Conservation (phyloP, 1,284 basidiomycete genomes). For the Flammula alnicola region DNA sequence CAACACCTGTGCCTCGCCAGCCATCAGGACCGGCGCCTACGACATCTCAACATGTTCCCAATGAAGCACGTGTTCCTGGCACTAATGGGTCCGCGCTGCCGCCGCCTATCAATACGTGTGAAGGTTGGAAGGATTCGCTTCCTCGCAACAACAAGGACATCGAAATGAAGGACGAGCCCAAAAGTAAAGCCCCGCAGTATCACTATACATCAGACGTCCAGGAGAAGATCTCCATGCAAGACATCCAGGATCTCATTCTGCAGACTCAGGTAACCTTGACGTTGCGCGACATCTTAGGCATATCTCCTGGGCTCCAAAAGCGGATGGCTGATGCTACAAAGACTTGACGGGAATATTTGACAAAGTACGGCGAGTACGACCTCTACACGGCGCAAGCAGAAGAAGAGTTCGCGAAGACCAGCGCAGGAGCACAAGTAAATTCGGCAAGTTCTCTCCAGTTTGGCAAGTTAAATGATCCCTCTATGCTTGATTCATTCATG, state of each 20-base stretch:
- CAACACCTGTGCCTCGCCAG: background rate
- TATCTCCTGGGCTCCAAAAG: constrained; percentile 16
- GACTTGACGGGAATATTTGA: constrained; percentile 8
- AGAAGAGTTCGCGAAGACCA: background rate
- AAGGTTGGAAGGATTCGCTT: constrained; percentile 7
- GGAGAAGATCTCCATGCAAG: background rate
- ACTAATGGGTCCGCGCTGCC: too few species aligned
- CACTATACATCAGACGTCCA: constrained; percentile 7
- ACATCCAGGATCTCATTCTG: constrained; percentile 1
- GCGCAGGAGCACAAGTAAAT: background rate
- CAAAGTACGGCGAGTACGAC: constrained; percentile 10
- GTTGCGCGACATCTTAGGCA: constrained; percentile 11
- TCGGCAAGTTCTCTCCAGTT: background rate
- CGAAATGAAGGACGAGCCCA: constrained; percentile 1
- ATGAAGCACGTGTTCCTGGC: background rate
- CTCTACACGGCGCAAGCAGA: constrained; percentile 6
- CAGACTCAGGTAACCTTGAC: constrained; percentile 5
- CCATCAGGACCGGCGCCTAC: background rate
- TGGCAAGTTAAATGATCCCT: background rate
- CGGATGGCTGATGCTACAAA: constrained; percentile 2
- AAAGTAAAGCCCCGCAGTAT: background rate
- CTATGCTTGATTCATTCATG: constrained; percentile 1
- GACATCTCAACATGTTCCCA: background rate
- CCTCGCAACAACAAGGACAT: background rate
- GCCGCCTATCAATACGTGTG: constrained; percentile 6